Evolutionary conservation across 1,139 yeast species (phyloP), one percentile per base, ranked within the genome.

Genomic region (Fermentozyma sake): DNA sequence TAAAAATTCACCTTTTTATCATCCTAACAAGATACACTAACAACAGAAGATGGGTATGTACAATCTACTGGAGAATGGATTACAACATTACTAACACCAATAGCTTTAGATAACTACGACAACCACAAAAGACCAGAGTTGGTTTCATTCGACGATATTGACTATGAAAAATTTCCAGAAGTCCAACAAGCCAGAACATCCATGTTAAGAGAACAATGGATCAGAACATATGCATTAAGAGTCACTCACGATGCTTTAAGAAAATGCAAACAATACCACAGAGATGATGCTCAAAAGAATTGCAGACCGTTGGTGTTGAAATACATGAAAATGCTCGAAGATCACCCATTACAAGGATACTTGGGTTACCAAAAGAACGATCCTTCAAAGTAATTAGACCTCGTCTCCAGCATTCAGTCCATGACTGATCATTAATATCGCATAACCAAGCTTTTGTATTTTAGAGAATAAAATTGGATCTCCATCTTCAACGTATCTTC

Each of bases 351-450:
- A 37, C 70, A 75, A 45, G 94, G 94, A 24, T 82, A 70, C 58
- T 63, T 79, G 55, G 89, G 86, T 12, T 83, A 83, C 65, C 93
- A 83, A 60, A 79, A 83, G 72, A 82, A 81, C 60, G 94, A 83
- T 55, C 89, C 89, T 29, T 68, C 83, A 28, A 80, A 81, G 64
- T 81, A 64, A 56, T 15, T 14, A n/a, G n/a, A n/a, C n/a, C n/a
- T n/a, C n/a, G n/a, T n/a, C n/a, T n/a, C n/a, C n/a, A n/a, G n/a
- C n/a, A n/a, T n/a, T n/a, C n/a, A n/a, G n/a, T n/a, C n/a, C n/a
- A n/a, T n/a, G n/a, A n/a, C n/a, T n/a, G n/a, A n/a, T n/a, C n/a
- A n/a, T n/a, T n/a, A n/a, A n/a, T n/a, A n/a, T n/a, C n/a, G n/a
- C n/a, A n/a, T n/a, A n/a, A n/a, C n/a, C n/a, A n/a, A n/a, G n/a